A percentile compares a stretch with the other conserved stretches of the same genome.
Evolutionary conservation across 768 basidiomycete species (phyloP).

Genomic region (Amyloporia xantha): DNA sequence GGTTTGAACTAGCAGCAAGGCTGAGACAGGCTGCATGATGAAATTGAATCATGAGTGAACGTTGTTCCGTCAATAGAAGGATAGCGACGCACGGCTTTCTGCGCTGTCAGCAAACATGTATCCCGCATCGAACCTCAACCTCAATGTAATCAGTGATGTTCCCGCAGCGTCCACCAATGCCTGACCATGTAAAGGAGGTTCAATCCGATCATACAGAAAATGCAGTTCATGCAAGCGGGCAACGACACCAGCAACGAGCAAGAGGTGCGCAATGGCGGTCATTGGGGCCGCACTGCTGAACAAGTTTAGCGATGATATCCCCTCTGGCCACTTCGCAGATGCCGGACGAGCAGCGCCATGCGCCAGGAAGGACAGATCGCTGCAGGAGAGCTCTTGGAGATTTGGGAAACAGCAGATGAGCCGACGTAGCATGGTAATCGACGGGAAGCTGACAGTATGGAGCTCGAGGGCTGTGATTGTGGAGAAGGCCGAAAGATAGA

Average conservation of each 20-base stretch:
- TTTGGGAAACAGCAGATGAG: not conserved
- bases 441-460: not conserved
- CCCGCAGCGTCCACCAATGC: too few species aligned
- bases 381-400: not conserved
- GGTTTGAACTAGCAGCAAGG: too few species aligned
- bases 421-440: not conserved
- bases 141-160: too few species aligned
- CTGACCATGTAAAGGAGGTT: too few species aligned
- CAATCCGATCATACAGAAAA: too few species aligned
- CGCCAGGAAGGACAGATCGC: not conserved
- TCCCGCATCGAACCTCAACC: too few species aligned
- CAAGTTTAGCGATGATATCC: not conserved
- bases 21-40: too few species aligned
- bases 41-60: too few species aligned
- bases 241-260: not conserved
- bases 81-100: too few species aligned
- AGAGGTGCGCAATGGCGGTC: not conserved
- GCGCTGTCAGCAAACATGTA: too few species aligned
- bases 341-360: not conserved
- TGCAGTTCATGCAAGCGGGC: not conserved
- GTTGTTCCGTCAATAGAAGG: too few species aligned
- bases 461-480: not conserved
- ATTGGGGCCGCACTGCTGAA: not conserved
- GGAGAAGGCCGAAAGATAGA: not conserved
- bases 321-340: not conserved